Evolutionary conservation across 139 green algal genomes (phyloP), one percentile per base, ranked within the genome.

Genomic region (Chlamydomonas incerta): DNA sequence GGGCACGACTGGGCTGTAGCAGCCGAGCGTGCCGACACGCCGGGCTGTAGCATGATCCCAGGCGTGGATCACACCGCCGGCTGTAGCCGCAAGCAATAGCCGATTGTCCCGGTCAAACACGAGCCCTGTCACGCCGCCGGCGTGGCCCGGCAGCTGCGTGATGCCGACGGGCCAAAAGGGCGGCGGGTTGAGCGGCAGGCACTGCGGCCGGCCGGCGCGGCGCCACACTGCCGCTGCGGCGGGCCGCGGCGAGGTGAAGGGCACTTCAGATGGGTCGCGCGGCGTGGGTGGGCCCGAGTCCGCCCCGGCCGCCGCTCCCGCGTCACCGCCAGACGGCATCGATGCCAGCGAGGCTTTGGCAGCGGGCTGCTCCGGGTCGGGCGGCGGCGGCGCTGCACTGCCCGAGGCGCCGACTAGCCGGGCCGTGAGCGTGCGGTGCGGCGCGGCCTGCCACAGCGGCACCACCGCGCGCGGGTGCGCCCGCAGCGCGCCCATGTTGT

Each of bases 151-250:
- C 21, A 84, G 47, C 6, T 35, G n/a, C 21, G 77, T 67, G 20
- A 84, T 74, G 18, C 41, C 77, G 3, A 29, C 47, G 0, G 46
- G 63, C 77, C 77, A 84, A n/a, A 84, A 84, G 14, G 63, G 65
- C 77, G 63, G 77, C 41, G 77, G 65, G 47, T 74, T 84, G 9
- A 84, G 46, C n/a, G 58, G 77, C n/a, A 24, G 21, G 65, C 77
- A 84, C 47, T 84, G 77, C 18, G 77, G 77, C 46, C 77, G 63
- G 60, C 17, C 41, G 26, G 37, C 58, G 13, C n/a, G 29, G 18
- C 63, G 63, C 26, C 11, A 26, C 26, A 70, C 34, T 8, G 63
- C 63, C 1, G 63, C 63, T 21, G 63, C n/a, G 29, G 18, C n/a
- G 29, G 34, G n/a, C 13, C 63, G 63, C n/a, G 63, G 63, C n/a